Conservation (phyloP, 805 yeast species). For the Saccharomyces mikatae region DNA sequence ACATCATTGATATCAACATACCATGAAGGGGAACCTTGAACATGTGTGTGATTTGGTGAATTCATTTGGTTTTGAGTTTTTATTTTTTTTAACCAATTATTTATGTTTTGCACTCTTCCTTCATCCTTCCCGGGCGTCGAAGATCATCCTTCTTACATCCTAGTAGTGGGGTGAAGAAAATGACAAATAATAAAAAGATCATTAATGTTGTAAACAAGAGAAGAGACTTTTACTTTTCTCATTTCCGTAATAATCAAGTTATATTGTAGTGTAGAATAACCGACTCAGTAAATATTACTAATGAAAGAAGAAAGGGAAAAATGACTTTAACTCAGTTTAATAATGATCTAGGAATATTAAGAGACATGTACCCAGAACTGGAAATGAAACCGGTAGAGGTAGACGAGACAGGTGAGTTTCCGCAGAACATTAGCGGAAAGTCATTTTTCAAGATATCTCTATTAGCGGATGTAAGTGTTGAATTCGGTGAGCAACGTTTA, state of each 20-base stretch:
- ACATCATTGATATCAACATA: neutral
- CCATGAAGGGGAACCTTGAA: too few relatives aligned
- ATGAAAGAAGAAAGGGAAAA: slow-evolving; percentile 1
- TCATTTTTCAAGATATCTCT: slow-evolving; percentile 13
- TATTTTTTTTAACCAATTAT: neutral
- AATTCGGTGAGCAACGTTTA: slow-evolving; percentile 5
- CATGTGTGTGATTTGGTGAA: too few relatives aligned
- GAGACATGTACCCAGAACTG: slow-evolving; percentile 29
- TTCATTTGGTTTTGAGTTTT: too few relatives aligned
- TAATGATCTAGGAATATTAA: slow-evolving; percentile 19
- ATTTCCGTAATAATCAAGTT: neutral
- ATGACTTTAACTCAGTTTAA: slow-evolving; percentile 6
- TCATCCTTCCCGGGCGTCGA: neutral
- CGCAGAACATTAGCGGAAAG: slow-evolving; percentile 8
- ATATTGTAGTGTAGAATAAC: neutral
- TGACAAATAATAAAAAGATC: neutral
- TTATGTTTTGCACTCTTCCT: neutral
- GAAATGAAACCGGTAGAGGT: slow-evolving; percentile 2
- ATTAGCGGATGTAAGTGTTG: slow-evolving; percentile 8
- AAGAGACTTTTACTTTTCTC: neutral
- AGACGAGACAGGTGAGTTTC: neutral
- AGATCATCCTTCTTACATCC: neutral
- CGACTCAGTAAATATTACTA: neutral
- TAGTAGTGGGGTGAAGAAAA: neutral
- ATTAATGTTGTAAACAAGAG: neutral